A percentile compares a stretch with the other conserved stretches of the same genome.
These are phyloP conservation scores for Boletus subparvulus DNA, from an alignment of 768 basidiomycete species.

Conservation along the genomic window DNA sequence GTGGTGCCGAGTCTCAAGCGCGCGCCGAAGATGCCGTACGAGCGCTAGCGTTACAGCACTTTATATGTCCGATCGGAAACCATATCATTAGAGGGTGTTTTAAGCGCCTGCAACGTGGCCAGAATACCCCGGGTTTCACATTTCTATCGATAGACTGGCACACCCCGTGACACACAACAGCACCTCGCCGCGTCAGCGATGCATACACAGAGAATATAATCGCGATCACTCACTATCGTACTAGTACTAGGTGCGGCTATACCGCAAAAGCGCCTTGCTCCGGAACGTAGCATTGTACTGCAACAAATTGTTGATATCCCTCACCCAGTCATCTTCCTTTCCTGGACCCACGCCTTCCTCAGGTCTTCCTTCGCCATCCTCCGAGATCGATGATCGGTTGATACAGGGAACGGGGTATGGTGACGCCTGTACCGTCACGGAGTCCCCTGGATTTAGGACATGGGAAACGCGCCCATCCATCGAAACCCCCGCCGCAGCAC, in stretches of 20 bases:
- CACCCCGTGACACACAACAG: neutral
- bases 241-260: conserved; percentile 48
- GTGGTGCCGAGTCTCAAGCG: neutral
- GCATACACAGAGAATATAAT: neutral
- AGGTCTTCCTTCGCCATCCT: conserved; percentile 41
- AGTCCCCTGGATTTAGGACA: conserved; percentile 80
- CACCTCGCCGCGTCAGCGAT: neutral
- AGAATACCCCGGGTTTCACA: neutral
- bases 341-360: conserved; percentile 72
- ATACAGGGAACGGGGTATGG: conserved; percentile 92
- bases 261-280: conserved; percentile 80
- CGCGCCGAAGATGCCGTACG: neutral
- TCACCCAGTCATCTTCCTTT: conserved; percentile 93
- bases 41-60: conserved; percentile 4
- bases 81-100: neutral
- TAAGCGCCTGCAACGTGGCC: neutral
- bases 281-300: conserved; percentile 95
- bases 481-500: conserved; percentile 85
- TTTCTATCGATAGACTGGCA: conserved; percentile 4
- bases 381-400: conserved; percentile 76
- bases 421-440: conserved; percentile 80
- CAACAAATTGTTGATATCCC: conserved; percentile 90
- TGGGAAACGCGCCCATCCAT: conserved; percentile 92
- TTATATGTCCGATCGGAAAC: neutral
- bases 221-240: conserved; percentile 13